A percentile compares a stretch with the other conserved stretches of the same genome.
phyloP scores from a whole-genome alignment of 768 basidiomycete species.

The Lentinula lateritia region DNA sequence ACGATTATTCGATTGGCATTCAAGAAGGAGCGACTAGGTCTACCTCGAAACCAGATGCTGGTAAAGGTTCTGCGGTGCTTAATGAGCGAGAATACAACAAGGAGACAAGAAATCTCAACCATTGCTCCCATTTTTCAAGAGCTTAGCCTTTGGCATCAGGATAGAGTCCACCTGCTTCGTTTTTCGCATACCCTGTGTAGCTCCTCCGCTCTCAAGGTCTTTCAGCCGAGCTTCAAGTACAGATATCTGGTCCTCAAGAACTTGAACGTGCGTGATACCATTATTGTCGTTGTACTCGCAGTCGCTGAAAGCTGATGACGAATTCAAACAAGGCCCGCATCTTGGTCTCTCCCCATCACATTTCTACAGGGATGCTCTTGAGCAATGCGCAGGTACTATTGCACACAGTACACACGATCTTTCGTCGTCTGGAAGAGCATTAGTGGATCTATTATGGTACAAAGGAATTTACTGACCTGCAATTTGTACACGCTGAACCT shows the following conservation, averaged over 20 bases:
- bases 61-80: background rate
- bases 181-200: slow-evolving; percentile 13
- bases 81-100: background rate
- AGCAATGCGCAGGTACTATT: background rate
- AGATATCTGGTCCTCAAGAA: slow-evolving; percentile 40
- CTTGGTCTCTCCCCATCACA: slow-evolving; percentile 48
- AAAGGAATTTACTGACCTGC: slow-evolving; percentile 30
- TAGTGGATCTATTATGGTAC: background rate
- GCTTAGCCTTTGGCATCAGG: background rate
- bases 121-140: background rate
- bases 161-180: background rate
- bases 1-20: background rate
- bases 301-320: slow-evolving; percentile 37
- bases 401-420: slow-evolving; percentile 32
- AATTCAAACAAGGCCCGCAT: slow-evolving; percentile 44
- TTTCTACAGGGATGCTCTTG: slow-evolving; percentile 27
- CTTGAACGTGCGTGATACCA: slow-evolving; percentile 37
- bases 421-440: slow-evolving; percentile 32
- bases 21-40: background rate
- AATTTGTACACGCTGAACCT: slow-evolving; percentile 48
- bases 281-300: slow-evolving; percentile 50
- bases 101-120: background rate
- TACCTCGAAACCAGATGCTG: background rate
- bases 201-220: slow-evolving; percentile 26
- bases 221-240: slow-evolving; percentile 37